Base-by-base conservation (phyloP, 2,329 filamentous ascomycete genomes). In the Xylariaceae sp. region DNA sequence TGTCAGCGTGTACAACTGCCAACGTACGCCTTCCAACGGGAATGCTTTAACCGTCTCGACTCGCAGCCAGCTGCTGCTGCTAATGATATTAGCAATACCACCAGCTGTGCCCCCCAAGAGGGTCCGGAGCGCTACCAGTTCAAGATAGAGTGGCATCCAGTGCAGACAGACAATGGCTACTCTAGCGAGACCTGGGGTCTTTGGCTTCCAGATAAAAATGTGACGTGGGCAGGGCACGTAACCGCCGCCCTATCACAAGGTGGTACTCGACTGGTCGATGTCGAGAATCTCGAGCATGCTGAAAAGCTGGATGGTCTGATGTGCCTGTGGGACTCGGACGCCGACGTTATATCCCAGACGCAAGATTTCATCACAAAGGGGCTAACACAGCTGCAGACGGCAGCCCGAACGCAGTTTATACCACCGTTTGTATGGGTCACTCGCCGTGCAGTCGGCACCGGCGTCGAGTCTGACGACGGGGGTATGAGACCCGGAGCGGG, bases 11-110 rank as follows among this genome's bases (percentile, higher is more conserved):
- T 72, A n/a, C 44, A 61, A 26, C 55, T 72, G 29, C 69, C 71
- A 12, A 70, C 69, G 1, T 72, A 73, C 47, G 65, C 68, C 19
- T 73, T 73, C 52, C 68, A 71, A 40, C 62, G 67, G 5, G 48
- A 59, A 9, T 26, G 23, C 48, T 9, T 56, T 59, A 21, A 43
- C 42, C 48, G 41, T 47, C 48, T 50, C 16, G 29, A 20, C 43
- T 29, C 37, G 14, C 42, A 52, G 23, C n/a, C 18, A 50, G n/a
- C 19, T 43, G 40, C 18, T 21, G 29, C 16, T 44, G 18, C 20
- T 44, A 37, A 44, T 37, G 37, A 26, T 50, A 40, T 44, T 29
- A 45, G 19, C 44, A 50, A 48, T 44, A 44, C 26, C 16, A 5
- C 37, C 20, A 37, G 40, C 41, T 19, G 23, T 42, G n/a, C 40